Evolutionary conservation across 257 asterid genomes (phyloP).

Genomic region (Solanum raphanifolium): DNA sequence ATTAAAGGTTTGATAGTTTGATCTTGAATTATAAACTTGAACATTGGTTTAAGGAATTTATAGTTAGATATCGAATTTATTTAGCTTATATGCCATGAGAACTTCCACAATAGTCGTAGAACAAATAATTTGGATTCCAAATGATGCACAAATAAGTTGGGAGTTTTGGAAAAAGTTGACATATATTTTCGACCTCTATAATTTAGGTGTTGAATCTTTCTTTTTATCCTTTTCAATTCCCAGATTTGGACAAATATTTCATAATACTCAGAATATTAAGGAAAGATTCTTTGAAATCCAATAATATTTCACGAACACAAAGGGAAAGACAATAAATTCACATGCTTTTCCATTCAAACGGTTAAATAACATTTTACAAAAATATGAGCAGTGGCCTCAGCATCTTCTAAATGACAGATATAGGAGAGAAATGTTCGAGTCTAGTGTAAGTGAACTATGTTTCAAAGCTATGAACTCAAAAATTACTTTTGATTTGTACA

Average conservation of each 20-base stretch:
- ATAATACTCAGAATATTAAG: neutral
- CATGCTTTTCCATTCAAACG: slow-evolving; percentile 1
- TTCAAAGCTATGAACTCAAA: neutral
- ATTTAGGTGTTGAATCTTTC: neutral
- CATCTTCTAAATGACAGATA: neutral
- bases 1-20: neutral
- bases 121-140: neutral
- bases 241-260: neutral
- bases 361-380: slow-evolving; percentile 1
- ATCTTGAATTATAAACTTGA: neutral
- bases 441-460: neutral
- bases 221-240: neutral
- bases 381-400: neutral
- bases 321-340: neutral
- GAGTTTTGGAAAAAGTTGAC: neutral
- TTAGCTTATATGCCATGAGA: neutral
- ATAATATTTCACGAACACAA: neutral
- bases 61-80: neutral
- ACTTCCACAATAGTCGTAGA: neutral
- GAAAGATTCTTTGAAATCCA: neutral
- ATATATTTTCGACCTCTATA: neutral
- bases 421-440: neutral
- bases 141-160: neutral
- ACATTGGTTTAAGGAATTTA: neutral
- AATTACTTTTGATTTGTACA: slow-evolving; percentile 1